These are phyloP conservation scores for Knufia petricola DNA, from an alignment of 2,329 filamentous ascomycete species.

Conservation along the genomic window DNA sequence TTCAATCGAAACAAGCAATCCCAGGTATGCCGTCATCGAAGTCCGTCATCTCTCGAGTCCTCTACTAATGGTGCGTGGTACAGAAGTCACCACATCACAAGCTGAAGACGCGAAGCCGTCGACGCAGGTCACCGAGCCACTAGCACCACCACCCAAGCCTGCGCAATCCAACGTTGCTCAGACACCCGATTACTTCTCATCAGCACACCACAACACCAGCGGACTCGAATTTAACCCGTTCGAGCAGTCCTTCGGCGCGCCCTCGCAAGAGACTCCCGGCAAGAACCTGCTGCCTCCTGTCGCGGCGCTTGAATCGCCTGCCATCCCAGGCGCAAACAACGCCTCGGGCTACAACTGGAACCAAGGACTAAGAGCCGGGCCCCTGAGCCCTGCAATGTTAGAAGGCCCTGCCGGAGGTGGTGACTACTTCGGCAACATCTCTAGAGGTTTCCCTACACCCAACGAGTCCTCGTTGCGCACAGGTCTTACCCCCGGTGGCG, in stretches of 20 bases:
- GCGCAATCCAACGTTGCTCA: slow-evolving; percentile 42
- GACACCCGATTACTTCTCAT: slow-evolving; percentile 61
- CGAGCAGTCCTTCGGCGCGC: slow-evolving; percentile 77
- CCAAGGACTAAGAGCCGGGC: slow-evolving; percentile 70
- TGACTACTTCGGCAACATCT: slow-evolving; percentile 81
- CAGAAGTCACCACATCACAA: slow-evolving; percentile 27
- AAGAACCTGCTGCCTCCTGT: slow-evolving; percentile 77
- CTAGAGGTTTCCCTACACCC: slow-evolving; percentile 81
- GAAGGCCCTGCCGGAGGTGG: slow-evolving; percentile 63
- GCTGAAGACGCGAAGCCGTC: slow-evolving; percentile 35
- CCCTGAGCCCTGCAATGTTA: slow-evolving; percentile 93
- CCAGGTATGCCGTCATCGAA: slow-evolving; percentile 13
- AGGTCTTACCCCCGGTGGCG: slow-evolving; percentile 85
- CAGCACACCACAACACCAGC: slow-evolving; percentile 42
- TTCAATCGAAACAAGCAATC: slow-evolving; percentile 16
- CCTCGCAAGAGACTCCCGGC: slow-evolving; percentile 67
- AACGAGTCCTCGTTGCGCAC: slow-evolving; percentile 92
- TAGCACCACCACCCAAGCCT: slow-evolving; percentile 60
- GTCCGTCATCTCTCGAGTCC: slow-evolving; percentile 16
- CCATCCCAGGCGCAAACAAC: slow-evolving; percentile 64
- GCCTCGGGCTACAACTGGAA: slow-evolving; percentile 67
- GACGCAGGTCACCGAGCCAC: slow-evolving; percentile 52
- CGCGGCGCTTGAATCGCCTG: slow-evolving; percentile 81
- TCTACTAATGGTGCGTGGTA: slow-evolving; percentile 19
- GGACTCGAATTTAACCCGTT: slow-evolving; percentile 82